Conservation (phyloP, 2,329 filamentous ascomycete species). For the Apiospora arundinis region DNA sequence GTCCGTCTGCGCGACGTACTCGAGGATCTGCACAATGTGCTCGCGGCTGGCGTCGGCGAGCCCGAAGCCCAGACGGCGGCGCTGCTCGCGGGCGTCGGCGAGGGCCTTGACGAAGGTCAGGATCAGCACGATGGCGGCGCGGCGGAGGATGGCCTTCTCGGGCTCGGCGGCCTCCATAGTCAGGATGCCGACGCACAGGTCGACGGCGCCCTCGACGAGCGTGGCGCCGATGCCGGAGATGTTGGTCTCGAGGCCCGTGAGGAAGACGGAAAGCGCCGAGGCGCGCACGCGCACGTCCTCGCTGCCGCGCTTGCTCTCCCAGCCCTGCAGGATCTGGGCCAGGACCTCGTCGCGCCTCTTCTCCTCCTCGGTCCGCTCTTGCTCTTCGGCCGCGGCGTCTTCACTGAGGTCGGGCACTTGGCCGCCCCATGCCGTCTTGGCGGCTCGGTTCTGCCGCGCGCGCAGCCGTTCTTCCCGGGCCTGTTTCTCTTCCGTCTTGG, state of each 20-base stretch:
- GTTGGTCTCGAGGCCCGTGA: conserved; percentile 65
- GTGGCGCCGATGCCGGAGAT: conserved; percentile 60
- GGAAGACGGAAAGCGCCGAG: conserved; percentile 72
- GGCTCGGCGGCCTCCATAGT: conserved; percentile 64
- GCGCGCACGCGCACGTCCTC: conserved; percentile 75
- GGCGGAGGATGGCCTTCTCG: conserved; percentile 68
- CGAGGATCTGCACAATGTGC: conserved; percentile 67
- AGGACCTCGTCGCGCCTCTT: conserved; percentile 50
- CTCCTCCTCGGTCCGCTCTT: conserved; percentile 25
- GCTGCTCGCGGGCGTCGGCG: conserved; percentile 56
- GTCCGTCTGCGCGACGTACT: conserved; percentile 70
- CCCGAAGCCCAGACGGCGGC: conserved; percentile 57
- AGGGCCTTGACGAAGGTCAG: conserved; percentile 67
- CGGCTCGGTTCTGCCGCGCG: conserved; percentile 56
- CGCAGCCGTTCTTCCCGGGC: conserved; percentile 55
- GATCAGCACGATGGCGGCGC: conserved; percentile 69
- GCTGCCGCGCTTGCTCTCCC: conserved; percentile 68
- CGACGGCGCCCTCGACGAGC: conserved; percentile 62
- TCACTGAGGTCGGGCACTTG: conserved; percentile 56
- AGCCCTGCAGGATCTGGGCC: conserved; percentile 67
- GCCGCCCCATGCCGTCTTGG: conserved; percentile 61
- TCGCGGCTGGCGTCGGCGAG: conserved; percentile 61
- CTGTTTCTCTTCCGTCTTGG: conserved; percentile 65
- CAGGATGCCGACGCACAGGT: conserved; percentile 68
- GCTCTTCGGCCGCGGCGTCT: conserved; percentile 2